phyloP scores from a whole-genome alignment of 2,329 filamentous ascomycete species.

The Monascus ruber region DNA sequence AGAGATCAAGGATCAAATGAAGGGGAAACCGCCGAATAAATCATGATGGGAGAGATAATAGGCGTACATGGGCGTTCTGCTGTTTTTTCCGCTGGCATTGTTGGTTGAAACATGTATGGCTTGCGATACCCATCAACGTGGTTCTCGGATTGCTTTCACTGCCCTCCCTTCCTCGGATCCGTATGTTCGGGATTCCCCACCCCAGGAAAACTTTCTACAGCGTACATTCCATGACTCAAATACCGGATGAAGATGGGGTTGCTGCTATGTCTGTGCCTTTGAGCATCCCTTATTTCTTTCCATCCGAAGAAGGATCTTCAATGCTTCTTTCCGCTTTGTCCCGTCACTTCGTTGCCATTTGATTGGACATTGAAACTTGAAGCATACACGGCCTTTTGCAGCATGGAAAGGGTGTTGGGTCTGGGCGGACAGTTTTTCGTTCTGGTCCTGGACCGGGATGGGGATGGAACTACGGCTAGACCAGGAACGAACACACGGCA shows the following conservation, averaged over 20 bases:
- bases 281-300: constrained; percentile 11
- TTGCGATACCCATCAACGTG: constrained; percentile 10
- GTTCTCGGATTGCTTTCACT: neutral
- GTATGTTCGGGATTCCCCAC: neutral
- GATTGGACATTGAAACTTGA: constrained; percentile 8
- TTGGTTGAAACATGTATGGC: neutral
- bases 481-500: no score
- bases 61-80: constrained; percentile 3
- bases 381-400: constrained; percentile 7
- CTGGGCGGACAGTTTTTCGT: neutral
- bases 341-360: constrained; percentile 4
- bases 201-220: neutral
- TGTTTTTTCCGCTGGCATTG: neutral
- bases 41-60: constrained; percentile 8
- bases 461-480: no score
- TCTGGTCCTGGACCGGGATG: no score
- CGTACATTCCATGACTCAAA: neutral
- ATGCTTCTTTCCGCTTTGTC: constrained; percentile 12
- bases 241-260: constrained; percentile 15
- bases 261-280: constrained; percentile 7
- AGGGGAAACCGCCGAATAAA: constrained; percentile 24
- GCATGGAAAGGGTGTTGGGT: no score
- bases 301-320: constrained; percentile 13
- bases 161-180: neutral
- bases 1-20: constrained; percentile 31